phyloP scores from a whole-genome alignment of 495 filamentous ascomycete species.

The Hypomontagnella monticulosa region DNA sequence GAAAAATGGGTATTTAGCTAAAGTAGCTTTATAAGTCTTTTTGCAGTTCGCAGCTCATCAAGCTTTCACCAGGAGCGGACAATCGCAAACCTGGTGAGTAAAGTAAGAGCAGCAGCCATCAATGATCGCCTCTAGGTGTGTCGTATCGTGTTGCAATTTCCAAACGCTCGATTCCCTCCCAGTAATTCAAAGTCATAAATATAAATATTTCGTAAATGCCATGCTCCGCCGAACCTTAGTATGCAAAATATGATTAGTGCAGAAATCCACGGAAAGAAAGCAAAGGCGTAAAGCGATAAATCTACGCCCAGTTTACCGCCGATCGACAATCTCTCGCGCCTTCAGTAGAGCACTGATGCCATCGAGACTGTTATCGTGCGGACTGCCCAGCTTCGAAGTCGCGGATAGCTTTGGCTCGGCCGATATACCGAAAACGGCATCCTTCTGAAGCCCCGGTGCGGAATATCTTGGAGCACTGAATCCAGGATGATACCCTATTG shows the following conservation, averaged over 20 bases:
- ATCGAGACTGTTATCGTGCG: conserved; percentile 46
- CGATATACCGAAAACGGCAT: conserved; percentile 20
- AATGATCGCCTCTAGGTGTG: conserved; percentile 14
- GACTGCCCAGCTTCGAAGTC: conserved; percentile 14
- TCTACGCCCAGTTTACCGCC: conserved; percentile 36
- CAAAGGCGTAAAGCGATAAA: background rate
- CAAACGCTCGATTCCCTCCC: conserved; percentile 32
- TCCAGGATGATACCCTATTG: conserved; percentile 20
- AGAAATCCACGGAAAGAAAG: conserved; percentile 14
- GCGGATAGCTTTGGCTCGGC: conserved; percentile 10
- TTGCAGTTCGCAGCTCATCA: conserved; percentile 7
- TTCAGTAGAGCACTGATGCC: conserved; percentile 63
- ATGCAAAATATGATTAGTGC: conserved; percentile 33
- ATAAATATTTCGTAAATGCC: conserved; percentile 34
- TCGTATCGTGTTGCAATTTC: conserved; percentile 37
- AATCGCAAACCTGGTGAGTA: conserved; percentile 4
- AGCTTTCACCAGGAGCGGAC: conserved; percentile 3
- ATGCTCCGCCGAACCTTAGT: conserved; percentile 31
- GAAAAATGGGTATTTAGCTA: conserved; percentile 30
- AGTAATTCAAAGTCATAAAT: conserved; percentile 30
- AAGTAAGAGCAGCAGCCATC: background rate
- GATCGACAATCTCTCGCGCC: conserved; percentile 64
- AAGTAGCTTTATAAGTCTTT: conserved; percentile 19
- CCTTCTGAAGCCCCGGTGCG: conserved; percentile 18
- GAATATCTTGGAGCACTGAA: conserved; percentile 23